Conservation (phyloP, 176 grass and related monocot species). For the Poa pratensis region DNA sequence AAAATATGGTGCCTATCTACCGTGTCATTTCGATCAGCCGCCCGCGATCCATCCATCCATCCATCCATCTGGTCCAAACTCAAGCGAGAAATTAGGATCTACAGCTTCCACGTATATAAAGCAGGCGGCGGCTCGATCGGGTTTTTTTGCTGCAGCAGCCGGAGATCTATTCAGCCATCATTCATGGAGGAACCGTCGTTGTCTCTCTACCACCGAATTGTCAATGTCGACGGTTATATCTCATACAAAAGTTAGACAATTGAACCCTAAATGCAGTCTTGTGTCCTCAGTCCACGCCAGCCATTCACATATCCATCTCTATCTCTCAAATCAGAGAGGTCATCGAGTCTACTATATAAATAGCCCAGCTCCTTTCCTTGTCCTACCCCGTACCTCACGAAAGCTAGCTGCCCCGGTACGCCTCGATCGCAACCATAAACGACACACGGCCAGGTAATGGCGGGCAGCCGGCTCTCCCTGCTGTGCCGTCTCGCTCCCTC, state of each 20-base stretch:
- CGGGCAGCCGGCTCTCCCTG: background rate
- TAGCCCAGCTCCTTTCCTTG: background rate
- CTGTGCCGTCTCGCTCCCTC: too few species aligned
- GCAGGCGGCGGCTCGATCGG: background rate
- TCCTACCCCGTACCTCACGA: conserved; percentile 19
- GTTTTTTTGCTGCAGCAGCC: background rate
- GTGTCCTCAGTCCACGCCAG: conserved; percentile 15
- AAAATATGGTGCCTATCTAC: background rate
- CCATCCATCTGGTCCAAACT: background rate
- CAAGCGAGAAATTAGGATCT: background rate
- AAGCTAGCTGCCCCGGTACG: conserved; percentile 6
- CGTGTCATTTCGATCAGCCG: conserved; percentile 7
- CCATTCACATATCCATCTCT: conserved; percentile 23
- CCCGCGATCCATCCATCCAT: background rate
- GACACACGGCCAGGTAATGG: background rate
- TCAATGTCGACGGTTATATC: conserved; percentile 5
- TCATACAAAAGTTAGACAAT: too few species aligned
- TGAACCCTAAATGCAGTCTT: background rate
- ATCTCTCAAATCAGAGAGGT: too few species aligned
- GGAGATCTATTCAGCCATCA: background rate
- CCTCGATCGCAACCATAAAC: background rate
- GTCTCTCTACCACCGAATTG: background rate
- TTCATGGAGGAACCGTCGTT: background rate
- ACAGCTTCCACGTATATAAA: background rate
- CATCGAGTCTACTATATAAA: conserved; percentile 12